Conservation (phyloP, 139 green algal species). For the Chlorella sp. region DNA sequence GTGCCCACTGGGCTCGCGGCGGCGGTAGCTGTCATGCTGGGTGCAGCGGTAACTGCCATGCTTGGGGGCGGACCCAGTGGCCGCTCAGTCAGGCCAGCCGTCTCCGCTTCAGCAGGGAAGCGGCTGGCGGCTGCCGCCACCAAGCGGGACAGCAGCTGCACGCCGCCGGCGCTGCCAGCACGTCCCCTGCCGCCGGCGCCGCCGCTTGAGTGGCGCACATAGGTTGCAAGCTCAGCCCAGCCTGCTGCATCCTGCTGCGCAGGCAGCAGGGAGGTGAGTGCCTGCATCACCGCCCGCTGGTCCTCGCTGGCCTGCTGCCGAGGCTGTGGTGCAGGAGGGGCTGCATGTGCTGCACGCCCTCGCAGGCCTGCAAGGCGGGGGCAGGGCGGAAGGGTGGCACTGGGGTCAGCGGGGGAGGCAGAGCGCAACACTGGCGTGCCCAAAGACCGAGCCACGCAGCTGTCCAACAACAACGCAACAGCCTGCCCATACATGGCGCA, state of each 20-base stretch:
- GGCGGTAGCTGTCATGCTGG: background rate
- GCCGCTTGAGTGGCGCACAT: background rate
- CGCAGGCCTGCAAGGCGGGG: no score
- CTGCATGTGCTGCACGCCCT: no score
- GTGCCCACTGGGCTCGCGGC: background rate
- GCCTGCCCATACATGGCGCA: no score
- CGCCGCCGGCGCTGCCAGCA: slow-evolving; percentile 3
- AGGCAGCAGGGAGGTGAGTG: background rate
- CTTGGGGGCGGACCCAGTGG: background rate
- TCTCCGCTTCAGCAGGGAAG: slow-evolving; percentile 11
- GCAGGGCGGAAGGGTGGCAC: no score
- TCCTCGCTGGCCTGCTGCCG: background rate
- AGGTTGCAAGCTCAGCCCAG: slow-evolving; percentile 13
- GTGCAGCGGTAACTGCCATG: no score
- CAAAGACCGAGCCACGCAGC: no score
- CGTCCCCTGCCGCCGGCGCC: background rate
- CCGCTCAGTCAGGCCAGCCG: slow-evolving; percentile 13
- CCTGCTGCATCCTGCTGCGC: background rate
- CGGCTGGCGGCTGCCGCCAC: slow-evolving; percentile 6
- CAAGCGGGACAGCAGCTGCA: slow-evolving; percentile 26
- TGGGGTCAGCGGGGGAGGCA: no score
- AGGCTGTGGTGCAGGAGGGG: background rate
- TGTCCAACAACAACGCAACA: no score
- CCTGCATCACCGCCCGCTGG: slow-evolving; percentile 11
- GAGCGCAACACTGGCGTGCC: no score